Percentiles rank a stretch among this genome's conserved stretches.
phyloP scores from a whole-genome alignment of 1,139 yeast genomes.

The Hansenula anomala region DNA sequence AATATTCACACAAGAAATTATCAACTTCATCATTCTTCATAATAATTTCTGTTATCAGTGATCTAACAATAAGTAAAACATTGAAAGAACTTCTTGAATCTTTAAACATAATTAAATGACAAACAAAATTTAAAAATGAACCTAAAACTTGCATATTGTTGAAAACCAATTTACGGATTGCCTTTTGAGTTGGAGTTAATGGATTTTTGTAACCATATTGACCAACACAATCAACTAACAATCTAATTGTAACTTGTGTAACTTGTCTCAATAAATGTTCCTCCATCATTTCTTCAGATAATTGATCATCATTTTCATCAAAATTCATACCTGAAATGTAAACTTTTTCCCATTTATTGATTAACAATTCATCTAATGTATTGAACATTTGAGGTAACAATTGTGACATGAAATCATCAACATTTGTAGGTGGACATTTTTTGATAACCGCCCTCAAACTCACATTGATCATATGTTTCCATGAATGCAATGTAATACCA shows the following conservation, averaged over 20 bases:
- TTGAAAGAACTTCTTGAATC: slow-evolving; percentile 93
- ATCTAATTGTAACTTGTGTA: slow-evolving; percentile 88
- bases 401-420: slow-evolving; percentile 66
- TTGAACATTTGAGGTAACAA: slow-evolving; percentile 71
- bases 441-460: slow-evolving; percentile 83
- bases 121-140: slow-evolving; percentile 70
- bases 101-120: slow-evolving; percentile 74
- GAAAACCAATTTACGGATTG: slow-evolving; percentile 61
- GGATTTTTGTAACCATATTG: slow-evolving; percentile 41
- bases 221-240: slow-evolving; percentile 84
- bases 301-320: slow-evolving; percentile 55
- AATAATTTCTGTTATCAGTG: slow-evolving; percentile 56
- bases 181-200: slow-evolving; percentile 50
- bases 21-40: slow-evolving; percentile 75
- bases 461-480: slow-evolving; percentile 94
- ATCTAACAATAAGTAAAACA: slow-evolving; percentile 74
- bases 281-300: slow-evolving; percentile 98
- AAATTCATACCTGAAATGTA: slow-evolving; percentile 66
- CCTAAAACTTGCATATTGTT: slow-evolving; percentile 66
- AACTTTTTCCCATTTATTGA: slow-evolving; percentile 70
- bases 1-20: slow-evolving; percentile 49
- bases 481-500: slow-evolving; percentile 90
- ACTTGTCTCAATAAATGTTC: slow-evolving; percentile 90
- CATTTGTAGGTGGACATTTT: slow-evolving; percentile 74
- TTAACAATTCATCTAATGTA: slow-evolving; percentile 68